Conservation (phyloP, 208 protist genomes). For the Wallacemonas rigidus region DNA sequence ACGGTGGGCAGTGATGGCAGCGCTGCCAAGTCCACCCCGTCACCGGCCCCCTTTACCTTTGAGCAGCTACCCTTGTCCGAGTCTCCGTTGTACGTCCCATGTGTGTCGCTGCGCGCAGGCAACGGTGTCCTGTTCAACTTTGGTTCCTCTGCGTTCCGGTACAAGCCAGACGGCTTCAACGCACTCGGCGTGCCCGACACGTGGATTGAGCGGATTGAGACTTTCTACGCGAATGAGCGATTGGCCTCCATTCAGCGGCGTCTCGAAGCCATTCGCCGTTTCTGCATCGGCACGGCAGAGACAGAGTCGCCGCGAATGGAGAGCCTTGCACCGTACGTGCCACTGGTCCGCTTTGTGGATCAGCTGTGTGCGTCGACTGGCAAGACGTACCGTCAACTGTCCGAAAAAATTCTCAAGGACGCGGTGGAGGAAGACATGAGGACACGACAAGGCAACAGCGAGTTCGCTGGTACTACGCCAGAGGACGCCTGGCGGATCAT, state of each 20-base stretch:
- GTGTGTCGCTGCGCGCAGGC: constrained; percentile 81
- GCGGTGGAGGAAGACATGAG: constrained; percentile 6
- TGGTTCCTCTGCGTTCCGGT: constrained; percentile 80
- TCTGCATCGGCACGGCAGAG: constrained; percentile 34
- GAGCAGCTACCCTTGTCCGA: constrained; percentile 40
- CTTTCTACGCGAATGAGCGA: constrained; percentile 79
- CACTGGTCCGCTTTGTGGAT: constrained; percentile 30
- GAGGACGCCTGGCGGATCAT: constrained; percentile 52
- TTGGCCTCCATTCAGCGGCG: constrained; percentile 52
- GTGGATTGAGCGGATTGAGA: constrained; percentile 91
- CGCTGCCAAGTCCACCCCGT: background rate
- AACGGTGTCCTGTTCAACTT: constrained; percentile 90
- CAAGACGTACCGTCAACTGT: constrained; percentile 47
- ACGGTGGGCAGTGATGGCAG: constrained; percentile 18
- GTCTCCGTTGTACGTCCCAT: constrained; percentile 63
- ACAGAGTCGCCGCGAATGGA: background rate
- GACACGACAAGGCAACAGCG: constrained; percentile 12
- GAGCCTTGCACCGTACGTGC: constrained; percentile 25
- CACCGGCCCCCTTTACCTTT: constrained; percentile 35
- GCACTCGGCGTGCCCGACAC: constrained; percentile 90
- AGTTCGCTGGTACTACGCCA: constrained; percentile 15
- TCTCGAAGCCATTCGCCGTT: constrained; percentile 45
- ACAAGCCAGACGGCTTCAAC: constrained; percentile 88
- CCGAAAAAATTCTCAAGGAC: constrained; percentile 41
- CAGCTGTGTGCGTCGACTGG: constrained; percentile 26